Evolutionary conservation across 345 rosid species (phyloP).

Genomic region (Xanthoceras sorbifolium): DNA sequence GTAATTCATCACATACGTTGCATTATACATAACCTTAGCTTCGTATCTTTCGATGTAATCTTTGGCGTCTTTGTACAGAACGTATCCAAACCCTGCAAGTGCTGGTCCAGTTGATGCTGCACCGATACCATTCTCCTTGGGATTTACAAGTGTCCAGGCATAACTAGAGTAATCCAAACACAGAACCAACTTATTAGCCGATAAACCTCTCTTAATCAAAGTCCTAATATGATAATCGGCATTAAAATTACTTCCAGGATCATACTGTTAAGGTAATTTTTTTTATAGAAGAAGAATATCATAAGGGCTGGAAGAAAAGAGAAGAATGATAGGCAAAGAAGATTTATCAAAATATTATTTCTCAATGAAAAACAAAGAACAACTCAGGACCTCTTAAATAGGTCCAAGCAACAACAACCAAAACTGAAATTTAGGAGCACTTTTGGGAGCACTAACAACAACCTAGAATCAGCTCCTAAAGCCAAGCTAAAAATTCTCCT

Average conservation of each 20-base stretch:
- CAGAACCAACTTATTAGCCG: constrained; percentile 22
- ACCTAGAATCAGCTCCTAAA: no score
- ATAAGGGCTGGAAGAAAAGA: no score
- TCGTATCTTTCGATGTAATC: constrained; percentile 34
- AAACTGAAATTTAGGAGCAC: no score
- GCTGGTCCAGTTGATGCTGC: constrained; percentile 23
- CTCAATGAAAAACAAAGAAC: no score
- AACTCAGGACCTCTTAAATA: no score
- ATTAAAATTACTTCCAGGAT: constrained; percentile 8
- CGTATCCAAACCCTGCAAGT: constrained; percentile 15
- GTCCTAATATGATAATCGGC: constrained; percentile 19
- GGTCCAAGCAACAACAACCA: no score
- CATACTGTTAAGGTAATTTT: no score
- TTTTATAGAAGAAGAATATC: no score
- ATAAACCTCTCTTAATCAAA: constrained; percentile 17
- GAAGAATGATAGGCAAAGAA: no score
- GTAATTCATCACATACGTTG: constrained; percentile 32
- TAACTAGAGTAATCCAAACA: constrained; percentile 36
- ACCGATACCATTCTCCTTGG: constrained; percentile 5
- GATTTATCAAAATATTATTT: no score
- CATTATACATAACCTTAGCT: constrained; percentile 24
- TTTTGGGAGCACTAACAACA: no score
- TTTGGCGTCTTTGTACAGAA: constrained; percentile 26
- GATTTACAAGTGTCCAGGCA: constrained; percentile 31
- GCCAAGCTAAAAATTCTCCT: no score